A percentile compares a stretch with the other conserved stretches of the same genome.
phyloP scores from a whole-genome alignment of 768 basidiomycete genomes.

The Ramaria sp. region DNA sequence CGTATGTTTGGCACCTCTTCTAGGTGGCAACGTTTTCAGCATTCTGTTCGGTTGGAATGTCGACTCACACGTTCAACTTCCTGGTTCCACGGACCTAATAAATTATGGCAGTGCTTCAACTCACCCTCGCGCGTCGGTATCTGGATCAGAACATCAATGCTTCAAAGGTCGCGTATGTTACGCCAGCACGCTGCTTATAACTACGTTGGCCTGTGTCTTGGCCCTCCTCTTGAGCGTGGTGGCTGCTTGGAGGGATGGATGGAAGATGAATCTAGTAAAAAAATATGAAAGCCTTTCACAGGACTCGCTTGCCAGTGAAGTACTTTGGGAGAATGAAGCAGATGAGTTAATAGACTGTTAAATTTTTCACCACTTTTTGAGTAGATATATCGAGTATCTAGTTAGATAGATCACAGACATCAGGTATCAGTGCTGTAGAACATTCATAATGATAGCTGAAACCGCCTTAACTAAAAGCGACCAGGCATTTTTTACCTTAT shows the following conservation, averaged over 20 bases:
- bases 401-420: too few relatives aligned
- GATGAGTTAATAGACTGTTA: too few relatives aligned
- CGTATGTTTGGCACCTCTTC: slow-evolving; percentile 53
- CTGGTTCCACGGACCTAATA: too few relatives aligned
- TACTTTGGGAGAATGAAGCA: too few relatives aligned
- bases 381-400: too few relatives aligned
- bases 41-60: slow-evolving; percentile 71
- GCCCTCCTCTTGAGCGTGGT: slow-evolving; percentile 38
- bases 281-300: neutral
- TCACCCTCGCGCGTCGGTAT: neutral
- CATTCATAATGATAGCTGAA: too few relatives aligned
- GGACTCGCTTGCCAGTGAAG: too few relatives aligned
- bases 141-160: slow-evolving; percentile 22
- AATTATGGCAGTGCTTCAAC: neutral
- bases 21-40: slow-evolving; percentile 75
- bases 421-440: too few relatives aligned
- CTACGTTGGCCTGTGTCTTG: slow-evolving; percentile 31
- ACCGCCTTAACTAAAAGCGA: too few relatives aligned
- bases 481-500: too few relatives aligned
- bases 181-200: slow-evolving; percentile 42
- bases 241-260: slow-evolving; percentile 38
- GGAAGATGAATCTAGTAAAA: neutral
- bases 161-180: slow-evolving; percentile 51
- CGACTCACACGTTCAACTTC: slow-evolving; percentile 55
- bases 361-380: too few relatives aligned